These are phyloP conservation scores for Gomphus sp. DNA, from an alignment of 1,284 basidiomycete genomes.

Conservation along the genomic window DNA sequence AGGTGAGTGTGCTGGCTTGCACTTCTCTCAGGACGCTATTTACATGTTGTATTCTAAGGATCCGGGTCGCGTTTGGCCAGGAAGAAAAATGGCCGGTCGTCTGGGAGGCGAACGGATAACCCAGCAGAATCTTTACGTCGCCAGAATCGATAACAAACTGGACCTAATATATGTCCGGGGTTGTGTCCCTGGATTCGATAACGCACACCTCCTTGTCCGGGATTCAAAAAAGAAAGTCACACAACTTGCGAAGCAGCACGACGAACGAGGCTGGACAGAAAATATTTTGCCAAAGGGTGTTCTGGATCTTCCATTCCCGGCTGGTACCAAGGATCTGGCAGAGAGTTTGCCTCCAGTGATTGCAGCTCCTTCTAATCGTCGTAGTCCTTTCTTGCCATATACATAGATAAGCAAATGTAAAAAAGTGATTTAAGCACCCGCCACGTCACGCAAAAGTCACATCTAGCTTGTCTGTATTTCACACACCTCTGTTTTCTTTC, in stretches of 20 bases:
- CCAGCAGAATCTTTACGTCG: conserved; percentile 82
- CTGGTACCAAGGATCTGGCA: conserved; percentile 77
- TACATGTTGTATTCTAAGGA: conserved; percentile 45
- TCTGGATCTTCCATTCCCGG: conserved; percentile 83
- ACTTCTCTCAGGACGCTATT: not conserved
- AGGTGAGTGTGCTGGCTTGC: conserved; percentile 41
- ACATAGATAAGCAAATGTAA: conserved; percentile 33
- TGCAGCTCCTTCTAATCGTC: conserved; percentile 60
- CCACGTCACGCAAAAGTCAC: not conserved
- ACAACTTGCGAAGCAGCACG: conserved; percentile 50
- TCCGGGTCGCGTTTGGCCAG: conserved; percentile 90
- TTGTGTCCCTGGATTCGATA: conserved; percentile 66
- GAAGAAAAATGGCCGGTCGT: conserved; percentile 97
- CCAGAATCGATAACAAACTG: conserved; percentile 79
- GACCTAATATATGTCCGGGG: conserved; percentile 85
- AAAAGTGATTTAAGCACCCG: not conserved
- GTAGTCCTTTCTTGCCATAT: conserved; percentile 67
- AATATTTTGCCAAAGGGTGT: conserved; percentile 82
- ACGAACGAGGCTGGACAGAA: conserved; percentile 69
- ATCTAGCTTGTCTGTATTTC: not conserved
- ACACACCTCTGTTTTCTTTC: not conserved
- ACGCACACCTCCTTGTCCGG: conserved; percentile 63
- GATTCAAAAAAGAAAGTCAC: conserved; percentile 83
- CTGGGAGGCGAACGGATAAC: conserved; percentile 84
- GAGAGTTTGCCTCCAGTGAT: conserved; percentile 52